Percentiles rank a stretch among this genome's conserved stretches.
Evolutionary conservation across 1,139 yeast species (phyloP).

Genomic region (Debaryomycetaceae sp.): DNA sequence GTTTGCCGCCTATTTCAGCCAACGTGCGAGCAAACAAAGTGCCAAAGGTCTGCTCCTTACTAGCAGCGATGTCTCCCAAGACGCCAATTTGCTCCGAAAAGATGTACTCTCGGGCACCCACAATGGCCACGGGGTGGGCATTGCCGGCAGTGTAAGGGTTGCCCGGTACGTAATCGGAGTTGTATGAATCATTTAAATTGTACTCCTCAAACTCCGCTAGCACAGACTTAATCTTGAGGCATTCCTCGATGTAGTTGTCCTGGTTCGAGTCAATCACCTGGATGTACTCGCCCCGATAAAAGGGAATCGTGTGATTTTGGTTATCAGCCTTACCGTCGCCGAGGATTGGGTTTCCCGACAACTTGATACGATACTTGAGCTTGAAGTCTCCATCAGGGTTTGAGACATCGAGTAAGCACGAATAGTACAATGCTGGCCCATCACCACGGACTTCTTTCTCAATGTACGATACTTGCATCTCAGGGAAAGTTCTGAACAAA

Average conservation of each 20-base stretch:
- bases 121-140: constrained; percentile 62
- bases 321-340: constrained; percentile 92
- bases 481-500: constrained; percentile 59
- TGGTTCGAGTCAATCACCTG: constrained; percentile 88
- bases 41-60: constrained; percentile 91
- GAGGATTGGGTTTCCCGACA: constrained; percentile 82
- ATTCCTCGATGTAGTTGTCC: constrained; percentile 82
- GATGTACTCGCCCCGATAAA: constrained; percentile 80
- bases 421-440: constrained; percentile 41
- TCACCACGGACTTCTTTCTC: constrained; percentile 41
- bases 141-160: too few species aligned
- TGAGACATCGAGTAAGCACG: constrained; percentile 58
- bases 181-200: constrained; percentile 24
- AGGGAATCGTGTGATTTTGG: constrained; percentile 74
- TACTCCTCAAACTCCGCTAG: constrained; percentile 75
- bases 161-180: constrained; percentile 44
- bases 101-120: constrained; percentile 86
- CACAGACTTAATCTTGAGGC: constrained; percentile 73
- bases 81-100: constrained; percentile 85
- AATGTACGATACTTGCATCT: constrained; percentile 54
- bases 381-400: constrained; percentile 37
- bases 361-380: constrained; percentile 50
- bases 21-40: constrained; percentile 82
- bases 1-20: constrained; percentile 81
- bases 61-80: constrained; percentile 89